phyloP scores from a whole-genome alignment of 208 protist genomes.

The Naegleria lovaniensis region DNA sequence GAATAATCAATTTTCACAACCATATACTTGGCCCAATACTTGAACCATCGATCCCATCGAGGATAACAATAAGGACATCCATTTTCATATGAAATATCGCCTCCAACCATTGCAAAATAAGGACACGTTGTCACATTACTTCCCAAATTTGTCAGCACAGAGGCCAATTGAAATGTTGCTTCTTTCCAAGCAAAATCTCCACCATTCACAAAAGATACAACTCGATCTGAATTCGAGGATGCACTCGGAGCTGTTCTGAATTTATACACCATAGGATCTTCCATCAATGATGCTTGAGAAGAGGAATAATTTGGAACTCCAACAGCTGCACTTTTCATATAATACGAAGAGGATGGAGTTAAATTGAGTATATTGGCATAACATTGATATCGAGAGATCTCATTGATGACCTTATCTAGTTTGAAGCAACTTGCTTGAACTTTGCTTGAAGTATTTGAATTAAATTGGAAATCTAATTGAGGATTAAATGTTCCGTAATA shows the following conservation, averaged over 20 bases:
- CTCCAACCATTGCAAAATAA: background rate
- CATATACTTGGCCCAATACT: background rate
- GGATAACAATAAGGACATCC: background rate
- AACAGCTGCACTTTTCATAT: background rate
- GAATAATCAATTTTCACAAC: no score
- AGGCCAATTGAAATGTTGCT: background rate
- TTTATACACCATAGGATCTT: background rate
- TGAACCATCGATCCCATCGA: background rate
- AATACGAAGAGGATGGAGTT: background rate
- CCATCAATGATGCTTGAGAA: background rate
- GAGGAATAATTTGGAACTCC: background rate
- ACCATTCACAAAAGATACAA: background rate
- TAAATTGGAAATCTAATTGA: background rate
- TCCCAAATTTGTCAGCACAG: background rate
- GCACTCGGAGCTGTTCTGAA: slow-evolving; percentile 5
- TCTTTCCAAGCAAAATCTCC: background rate
- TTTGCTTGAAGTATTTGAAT: background rate
- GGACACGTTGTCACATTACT: background rate
- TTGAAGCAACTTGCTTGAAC: background rate
- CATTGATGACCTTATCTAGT: background rate
- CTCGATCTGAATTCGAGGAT: background rate
- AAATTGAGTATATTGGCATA: background rate
- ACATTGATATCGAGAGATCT: background rate
- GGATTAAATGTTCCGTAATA: background rate
- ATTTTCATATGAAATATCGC: slow-evolving; percentile 10